phyloP scores from a whole-genome alignment of 2,329 filamentous ascomycete species.

The Karstenula rhodostoma region DNA sequence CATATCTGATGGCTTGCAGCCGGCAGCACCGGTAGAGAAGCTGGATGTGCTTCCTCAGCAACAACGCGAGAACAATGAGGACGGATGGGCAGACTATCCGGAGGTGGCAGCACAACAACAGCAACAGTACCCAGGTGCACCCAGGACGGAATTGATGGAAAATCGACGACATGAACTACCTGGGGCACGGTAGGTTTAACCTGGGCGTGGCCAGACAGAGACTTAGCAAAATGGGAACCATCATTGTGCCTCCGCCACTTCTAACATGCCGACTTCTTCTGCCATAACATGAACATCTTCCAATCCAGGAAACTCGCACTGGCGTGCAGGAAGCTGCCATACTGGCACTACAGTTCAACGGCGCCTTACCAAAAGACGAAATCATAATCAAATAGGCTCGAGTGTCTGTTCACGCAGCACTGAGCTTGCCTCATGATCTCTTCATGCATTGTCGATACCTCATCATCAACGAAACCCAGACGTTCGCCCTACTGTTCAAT shows the following conservation, averaged over 20 bases:
- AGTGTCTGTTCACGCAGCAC: too few species aligned
- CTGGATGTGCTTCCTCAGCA: neutral
- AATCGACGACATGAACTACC: neutral
- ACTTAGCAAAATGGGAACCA: neutral
- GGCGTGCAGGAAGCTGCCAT: too few species aligned
- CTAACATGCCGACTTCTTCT: neutral
- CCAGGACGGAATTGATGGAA: neutral
- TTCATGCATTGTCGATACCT: too few species aligned
- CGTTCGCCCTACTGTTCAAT: conserved; percentile 14
- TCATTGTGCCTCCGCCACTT: neutral
- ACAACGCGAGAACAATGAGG: neutral
- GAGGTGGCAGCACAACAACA: neutral
- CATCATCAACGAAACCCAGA: too few species aligned
- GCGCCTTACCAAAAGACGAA: too few species aligned
- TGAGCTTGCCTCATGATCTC: too few species aligned
- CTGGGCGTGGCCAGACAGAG: neutral
- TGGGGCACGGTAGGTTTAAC: neutral
- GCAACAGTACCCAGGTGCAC: neutral
- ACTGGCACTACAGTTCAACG: too few species aligned
- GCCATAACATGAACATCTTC: too few species aligned
- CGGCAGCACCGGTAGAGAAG: neutral
- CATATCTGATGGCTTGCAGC: neutral
- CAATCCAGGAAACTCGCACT: too few species aligned
- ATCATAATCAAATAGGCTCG: too few species aligned
- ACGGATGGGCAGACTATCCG: neutral